Percentiles rank a stretch among this genome's conserved stretches.
Evolutionary conservation across 352 stramenopile species (phyloP).

Genomic region (Pythium brachiatum): DNA sequence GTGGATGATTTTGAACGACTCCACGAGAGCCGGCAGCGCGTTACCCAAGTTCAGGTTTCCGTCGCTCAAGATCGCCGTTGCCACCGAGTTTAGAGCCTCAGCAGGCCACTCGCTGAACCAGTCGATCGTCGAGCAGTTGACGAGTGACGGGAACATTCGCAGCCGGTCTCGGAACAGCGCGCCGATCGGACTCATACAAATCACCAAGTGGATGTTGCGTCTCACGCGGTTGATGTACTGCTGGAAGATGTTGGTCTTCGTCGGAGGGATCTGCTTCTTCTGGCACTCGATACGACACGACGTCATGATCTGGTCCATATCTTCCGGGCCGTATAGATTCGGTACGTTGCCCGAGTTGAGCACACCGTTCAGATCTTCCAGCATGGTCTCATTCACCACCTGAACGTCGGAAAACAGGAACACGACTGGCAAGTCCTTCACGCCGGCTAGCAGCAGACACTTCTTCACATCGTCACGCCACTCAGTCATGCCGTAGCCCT

Average conservation of each 20-base stretch:
- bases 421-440: conserved; percentile 90
- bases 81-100: conserved; percentile 81
- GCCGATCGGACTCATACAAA: conserved; percentile 86
- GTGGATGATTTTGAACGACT: conserved; percentile 88
- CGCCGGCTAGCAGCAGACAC: conserved; percentile 83
- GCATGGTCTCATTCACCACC: conserved; percentile 94
- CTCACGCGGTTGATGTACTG: conserved; percentile 93
- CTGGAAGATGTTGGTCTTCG: conserved; percentile 94
- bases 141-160: conserved; percentile 86
- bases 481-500: conserved; percentile 91
- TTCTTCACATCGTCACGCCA: conserved; percentile 94
- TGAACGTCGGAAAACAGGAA: conserved; percentile 95
- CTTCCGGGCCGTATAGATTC: conserved; percentile 91
- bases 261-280: conserved; percentile 89
- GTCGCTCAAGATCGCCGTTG: conserved; percentile 82
- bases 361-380: conserved; percentile 94
- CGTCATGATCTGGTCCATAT: conserved; percentile 91
- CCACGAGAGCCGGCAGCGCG: conserved; percentile 55
- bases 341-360: conserved; percentile 95
- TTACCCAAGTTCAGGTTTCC: conserved; percentile 65
- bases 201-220: conserved; percentile 90
- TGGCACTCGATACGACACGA: conserved; percentile 90
- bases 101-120: conserved; percentile 89
- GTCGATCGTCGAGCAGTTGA: conserved; percentile 88
- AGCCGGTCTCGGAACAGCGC: conserved; percentile 77